Evolutionary conservation across 2,329 filamentous ascomycete genomes (phyloP).

Genomic region (Colletotrichum salicis): DNA sequence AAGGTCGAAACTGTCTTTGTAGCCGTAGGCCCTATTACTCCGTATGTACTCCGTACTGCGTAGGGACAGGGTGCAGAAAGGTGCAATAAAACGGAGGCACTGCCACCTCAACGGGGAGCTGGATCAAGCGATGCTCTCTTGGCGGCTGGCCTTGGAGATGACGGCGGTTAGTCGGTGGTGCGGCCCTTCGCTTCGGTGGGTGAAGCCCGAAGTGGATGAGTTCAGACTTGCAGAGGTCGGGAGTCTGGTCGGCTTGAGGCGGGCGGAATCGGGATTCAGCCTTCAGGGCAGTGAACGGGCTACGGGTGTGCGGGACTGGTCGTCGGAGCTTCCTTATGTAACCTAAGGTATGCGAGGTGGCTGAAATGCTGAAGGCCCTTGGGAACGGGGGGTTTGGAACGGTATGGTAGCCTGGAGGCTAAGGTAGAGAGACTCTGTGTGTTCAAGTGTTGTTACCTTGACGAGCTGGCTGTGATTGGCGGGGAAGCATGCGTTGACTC

Average conservation of each 20-base stretch:
- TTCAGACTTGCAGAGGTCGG: conserved; percentile 1
- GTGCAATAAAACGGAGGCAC: conserved; percentile 26
- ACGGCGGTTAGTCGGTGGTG: conserved; percentile 29
- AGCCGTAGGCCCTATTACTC: neutral
- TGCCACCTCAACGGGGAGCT: conserved; percentile 13
- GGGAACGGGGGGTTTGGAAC: neutral
- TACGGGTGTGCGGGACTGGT: neutral
- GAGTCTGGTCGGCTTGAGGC: conserved; percentile 20
- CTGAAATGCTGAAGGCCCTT: conserved; percentile 3
- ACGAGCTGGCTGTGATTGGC: conserved; percentile 18
- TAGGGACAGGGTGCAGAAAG: conserved; percentile 4
- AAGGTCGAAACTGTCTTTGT: too few relatives aligned
- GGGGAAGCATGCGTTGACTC: conserved; percentile 26
- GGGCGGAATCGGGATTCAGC: neutral
- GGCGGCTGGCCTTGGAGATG: conserved; percentile 11
- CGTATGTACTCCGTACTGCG: too few relatives aligned
- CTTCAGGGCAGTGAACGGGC: conserved; percentile 1
- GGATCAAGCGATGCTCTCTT: neutral
- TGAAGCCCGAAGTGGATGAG: conserved; percentile 26
- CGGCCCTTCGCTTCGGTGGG: conserved; percentile 17
- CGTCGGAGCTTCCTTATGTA: neutral
- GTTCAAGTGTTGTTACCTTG: neutral
- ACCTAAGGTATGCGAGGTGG: neutral
- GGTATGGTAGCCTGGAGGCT: too few relatives aligned
- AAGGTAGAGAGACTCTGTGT: too few relatives aligned